A percentile compares a stretch with the other conserved stretches of the same genome.
These are phyloP conservation scores for Phaeosphaeriaceae sp. DNA, from an alignment of 2,329 filamentous ascomycete genomes.

Conservation along the genomic window DNA sequence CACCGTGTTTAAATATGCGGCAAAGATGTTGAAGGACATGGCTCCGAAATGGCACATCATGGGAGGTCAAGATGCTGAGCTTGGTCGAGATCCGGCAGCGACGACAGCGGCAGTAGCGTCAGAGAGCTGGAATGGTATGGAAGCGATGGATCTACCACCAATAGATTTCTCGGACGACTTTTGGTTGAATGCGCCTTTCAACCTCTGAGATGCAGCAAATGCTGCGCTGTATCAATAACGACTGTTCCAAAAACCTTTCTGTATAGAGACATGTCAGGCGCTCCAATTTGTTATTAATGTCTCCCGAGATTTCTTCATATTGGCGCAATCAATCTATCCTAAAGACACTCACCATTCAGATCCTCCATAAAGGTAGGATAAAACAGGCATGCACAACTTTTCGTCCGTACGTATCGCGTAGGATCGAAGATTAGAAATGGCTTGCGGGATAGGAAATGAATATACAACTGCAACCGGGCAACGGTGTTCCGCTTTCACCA, in stretches of 20 bases:
- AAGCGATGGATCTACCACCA: constrained; percentile 10
- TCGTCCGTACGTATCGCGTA: not conserved
- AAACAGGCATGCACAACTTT: not conserved
- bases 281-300: too few relatives aligned
- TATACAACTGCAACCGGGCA: not conserved
- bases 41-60: constrained; percentile 19
- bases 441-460: not conserved
- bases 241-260: too few relatives aligned
- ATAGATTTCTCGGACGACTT: constrained; percentile 26
- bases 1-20: constrained; percentile 19
- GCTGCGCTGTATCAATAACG: not conserved
- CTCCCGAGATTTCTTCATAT: not conserved
- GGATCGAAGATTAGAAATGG: not conserved
- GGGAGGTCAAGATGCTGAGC: not conserved
- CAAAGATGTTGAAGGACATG: constrained; percentile 15
- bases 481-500: not conserved
- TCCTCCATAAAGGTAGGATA: not conserved
- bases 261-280: too few relatives aligned
- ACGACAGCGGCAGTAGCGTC: not conserved
- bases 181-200: constrained; percentile 17
- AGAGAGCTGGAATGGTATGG: constrained; percentile 1
- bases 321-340: not conserved
- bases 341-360: not conserved
- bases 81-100: not conserved
- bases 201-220: constrained; percentile 6